phyloP scores from a whole-genome alignment of 1,284 basidiomycete species.

The Boletus mariae region DNA sequence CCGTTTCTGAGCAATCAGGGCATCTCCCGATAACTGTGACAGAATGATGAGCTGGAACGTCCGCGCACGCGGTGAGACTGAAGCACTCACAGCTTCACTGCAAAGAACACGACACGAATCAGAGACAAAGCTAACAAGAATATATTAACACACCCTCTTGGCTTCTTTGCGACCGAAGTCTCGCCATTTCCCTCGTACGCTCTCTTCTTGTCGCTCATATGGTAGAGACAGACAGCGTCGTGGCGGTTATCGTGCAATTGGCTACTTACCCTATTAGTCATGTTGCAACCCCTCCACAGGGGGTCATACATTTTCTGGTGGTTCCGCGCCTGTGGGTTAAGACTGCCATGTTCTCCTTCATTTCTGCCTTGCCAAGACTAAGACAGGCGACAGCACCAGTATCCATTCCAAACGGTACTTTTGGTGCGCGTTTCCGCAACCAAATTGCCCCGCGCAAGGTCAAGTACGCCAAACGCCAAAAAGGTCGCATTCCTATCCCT shows the following conservation, averaged over 20 bases:
- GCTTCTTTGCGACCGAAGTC: constrained; percentile 52
- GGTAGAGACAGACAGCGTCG: background rate
- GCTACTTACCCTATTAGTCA: background rate
- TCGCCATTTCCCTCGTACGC: constrained; percentile 51
- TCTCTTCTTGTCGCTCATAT: constrained; percentile 51
- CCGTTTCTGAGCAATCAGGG: constrained; percentile 72
- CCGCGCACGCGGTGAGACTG: constrained; percentile 22
- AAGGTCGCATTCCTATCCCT: constrained; percentile 80
- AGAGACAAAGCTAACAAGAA: constrained; percentile 15
- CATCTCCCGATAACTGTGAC: constrained; percentile 46
- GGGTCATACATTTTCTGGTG: constrained; percentile 16
- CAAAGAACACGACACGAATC: constrained; percentile 19
- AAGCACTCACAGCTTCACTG: constrained; percentile 65
- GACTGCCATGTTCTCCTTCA: constrained; percentile 22
- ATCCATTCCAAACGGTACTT: constrained; percentile 18
- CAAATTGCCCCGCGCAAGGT: constrained; percentile 82
- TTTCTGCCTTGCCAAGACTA: constrained; percentile 14
- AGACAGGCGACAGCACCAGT: constrained; percentile 13
- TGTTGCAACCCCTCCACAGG: constrained; percentile 14
- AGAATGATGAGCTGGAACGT: constrained; percentile 1
- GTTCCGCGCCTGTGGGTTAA: background rate
- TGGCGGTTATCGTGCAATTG: background rate
- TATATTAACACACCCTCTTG: constrained; percentile 55
- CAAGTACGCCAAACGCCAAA: constrained; percentile 84
- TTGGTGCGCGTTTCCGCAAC: constrained; percentile 32